Percentiles rank a stretch among this genome's conserved stretches.
Conservation (phyloP, 768 basidiomycete species). For the Rhizopogon sp. region DNA sequence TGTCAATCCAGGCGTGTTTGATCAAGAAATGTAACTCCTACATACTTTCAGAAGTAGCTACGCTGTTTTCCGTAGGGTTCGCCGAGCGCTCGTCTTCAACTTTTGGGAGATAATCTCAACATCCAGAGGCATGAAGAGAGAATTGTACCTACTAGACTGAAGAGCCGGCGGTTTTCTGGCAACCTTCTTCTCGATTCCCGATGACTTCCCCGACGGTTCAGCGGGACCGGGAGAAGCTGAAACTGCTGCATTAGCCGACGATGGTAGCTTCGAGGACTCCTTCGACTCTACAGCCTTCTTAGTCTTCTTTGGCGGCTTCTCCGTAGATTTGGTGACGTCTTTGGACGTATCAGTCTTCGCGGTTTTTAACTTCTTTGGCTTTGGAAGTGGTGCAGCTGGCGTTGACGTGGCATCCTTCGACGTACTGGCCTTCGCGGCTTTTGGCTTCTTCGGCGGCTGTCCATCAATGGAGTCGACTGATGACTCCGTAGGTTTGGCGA, state of each 20-base stretch:
- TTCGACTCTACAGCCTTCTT: neutral
- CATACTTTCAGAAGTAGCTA: neutral
- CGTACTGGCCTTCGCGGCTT: slow-evolving; percentile 7
- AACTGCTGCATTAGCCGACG: neutral
- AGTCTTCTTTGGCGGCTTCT: slow-evolving; percentile 3
- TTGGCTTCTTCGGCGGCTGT: neutral
- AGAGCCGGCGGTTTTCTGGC: too few relatives aligned
- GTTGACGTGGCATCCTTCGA: slow-evolving; percentile 2
- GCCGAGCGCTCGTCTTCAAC: neutral
- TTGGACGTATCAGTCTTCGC: neutral
- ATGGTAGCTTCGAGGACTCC: neutral
- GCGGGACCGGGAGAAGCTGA: neutral
- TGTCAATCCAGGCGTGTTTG: neutral
- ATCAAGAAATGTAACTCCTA: neutral
- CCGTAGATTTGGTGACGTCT: neutral
- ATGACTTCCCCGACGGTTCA: neutral
- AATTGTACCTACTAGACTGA: neutral
- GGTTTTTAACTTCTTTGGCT: slow-evolving; percentile 5
- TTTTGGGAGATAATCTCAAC: neutral
- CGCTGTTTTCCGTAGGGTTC: neutral
- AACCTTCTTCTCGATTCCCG: neutral
- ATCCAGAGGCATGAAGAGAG: neutral
- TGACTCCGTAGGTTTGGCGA: slow-evolving; percentile 6
- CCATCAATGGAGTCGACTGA: neutral
- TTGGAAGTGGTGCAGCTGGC: too few relatives aligned